Evolutionary conservation across 2,329 filamentous ascomycete genomes (phyloP).

Genomic region (Stenocarpella maydis): DNA sequence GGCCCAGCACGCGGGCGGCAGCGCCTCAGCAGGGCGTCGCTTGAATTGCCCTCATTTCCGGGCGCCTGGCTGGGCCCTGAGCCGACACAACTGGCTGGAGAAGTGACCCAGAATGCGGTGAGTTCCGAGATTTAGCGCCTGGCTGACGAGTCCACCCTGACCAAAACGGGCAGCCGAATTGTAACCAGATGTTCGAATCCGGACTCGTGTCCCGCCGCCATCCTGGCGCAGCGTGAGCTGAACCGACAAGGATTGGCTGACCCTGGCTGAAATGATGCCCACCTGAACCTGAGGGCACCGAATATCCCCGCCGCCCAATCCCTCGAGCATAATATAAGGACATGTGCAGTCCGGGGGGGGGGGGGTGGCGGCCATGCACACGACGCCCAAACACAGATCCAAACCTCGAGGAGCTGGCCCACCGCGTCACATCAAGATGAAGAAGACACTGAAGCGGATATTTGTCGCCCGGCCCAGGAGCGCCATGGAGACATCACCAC

Average conservation of each 20-base stretch:
- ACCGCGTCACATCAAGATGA: background rate
- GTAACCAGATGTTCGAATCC: background rate
- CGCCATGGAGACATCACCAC: background rate
- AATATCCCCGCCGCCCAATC: background rate
- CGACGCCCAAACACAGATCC: background rate
- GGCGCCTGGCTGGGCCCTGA: background rate
- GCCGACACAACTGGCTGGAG: background rate
- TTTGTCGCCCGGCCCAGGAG: background rate
- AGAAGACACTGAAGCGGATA: background rate
- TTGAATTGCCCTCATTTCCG: conserved; percentile 15
- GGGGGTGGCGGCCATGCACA: background rate
- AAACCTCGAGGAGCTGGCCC: background rate
- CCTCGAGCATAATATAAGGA: background rate
- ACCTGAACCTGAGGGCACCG: background rate
- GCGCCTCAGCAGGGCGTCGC: background rate
- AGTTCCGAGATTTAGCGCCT: conserved; percentile 9
- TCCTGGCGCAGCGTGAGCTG: conserved; percentile 4
- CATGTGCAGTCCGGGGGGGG: background rate
- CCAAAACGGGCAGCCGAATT: background rate
- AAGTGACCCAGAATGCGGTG: background rate
- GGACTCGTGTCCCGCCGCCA: background rate
- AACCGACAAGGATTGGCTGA: conserved; percentile 1
- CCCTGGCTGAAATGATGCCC: background rate
- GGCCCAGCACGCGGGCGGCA: background rate
- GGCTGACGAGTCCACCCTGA: background rate